Base-by-base conservation (phyloP, 805 yeast species). In the Lipomyces spencermartinsiae region DNA sequence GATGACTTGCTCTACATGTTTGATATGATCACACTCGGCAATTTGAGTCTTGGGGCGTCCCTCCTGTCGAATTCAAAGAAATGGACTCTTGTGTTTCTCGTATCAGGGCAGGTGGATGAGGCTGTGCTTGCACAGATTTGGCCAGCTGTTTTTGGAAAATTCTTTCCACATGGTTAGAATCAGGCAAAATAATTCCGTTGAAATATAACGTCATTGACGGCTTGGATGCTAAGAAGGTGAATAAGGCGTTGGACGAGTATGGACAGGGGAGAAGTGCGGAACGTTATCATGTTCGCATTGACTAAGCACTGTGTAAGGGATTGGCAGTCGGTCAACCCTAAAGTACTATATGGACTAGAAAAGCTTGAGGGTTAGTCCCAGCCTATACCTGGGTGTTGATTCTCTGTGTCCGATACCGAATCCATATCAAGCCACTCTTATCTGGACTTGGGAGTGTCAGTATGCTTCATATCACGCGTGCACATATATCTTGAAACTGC, bases 11-110 rank as follows among this genome's bases (percentile, higher is more conserved):
- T 51, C 33, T 51, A 51, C 25, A 22, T 4, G 14, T 51, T 10
- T 29, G 56, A 51, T n/a, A 51, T 22, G 33, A 8, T 51, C 25
- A 51, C 8, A 6, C 43, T 8, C 43, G 33, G 33, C 33, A 29
- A 51, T 29, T 12, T 16, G 14, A 22, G 33, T 9, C 33, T 51
- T 9, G 56, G 33, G 14, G 56, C 14, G 9, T 51, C 56, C 33
- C 33, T 51, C 29, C 56, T 51, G 29, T 51, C 56, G 14, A 51
- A 51, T n/a, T 51, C 56, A 8, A 51, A 51, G 33, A 51, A 51
- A 29, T n/a, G 54, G 33, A n/a, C 56, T 2, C 10, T 51, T 51
- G 22, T 12, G 33, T 29, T 22, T 7, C 29, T n/a, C 10, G 16
- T 51, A 9, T 29, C 29, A 29, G 56, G 56, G 12, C 56, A 22